phyloP scores from a whole-genome alignment of 441 rosid genomes.

The Theobroma grandiflorum region DNA sequence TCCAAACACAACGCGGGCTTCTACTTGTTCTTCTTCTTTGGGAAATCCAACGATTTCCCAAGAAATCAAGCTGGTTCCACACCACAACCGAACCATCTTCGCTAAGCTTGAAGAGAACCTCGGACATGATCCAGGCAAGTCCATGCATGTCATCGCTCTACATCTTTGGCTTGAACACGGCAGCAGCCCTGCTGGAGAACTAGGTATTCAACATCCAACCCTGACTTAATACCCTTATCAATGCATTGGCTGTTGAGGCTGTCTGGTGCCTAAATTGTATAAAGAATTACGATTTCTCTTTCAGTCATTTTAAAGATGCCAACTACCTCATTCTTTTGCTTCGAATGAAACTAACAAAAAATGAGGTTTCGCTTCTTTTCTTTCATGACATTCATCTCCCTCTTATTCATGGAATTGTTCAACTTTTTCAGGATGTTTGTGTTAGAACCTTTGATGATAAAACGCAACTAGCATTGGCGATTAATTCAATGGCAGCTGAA shows the following conservation, averaged over 20 bases:
- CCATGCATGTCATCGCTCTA: constrained; percentile 55
- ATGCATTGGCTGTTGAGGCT: constrained; percentile 60
- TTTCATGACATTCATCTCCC: constrained; percentile 42
- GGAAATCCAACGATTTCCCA: constrained; percentile 13
- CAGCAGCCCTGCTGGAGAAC: not conserved
- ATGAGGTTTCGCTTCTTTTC: constrained; percentile 37
- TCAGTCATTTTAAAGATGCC: constrained; percentile 11
- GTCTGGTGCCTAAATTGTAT: constrained; percentile 50
- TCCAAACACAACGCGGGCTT: not conserved
- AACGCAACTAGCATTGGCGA: not conserved
- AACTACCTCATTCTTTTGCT: constrained; percentile 32
- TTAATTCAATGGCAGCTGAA: not conserved
- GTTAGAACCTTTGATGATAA: constrained; percentile 61
- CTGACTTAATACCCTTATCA: constrained; percentile 41
- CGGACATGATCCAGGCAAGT: constrained; percentile 48
- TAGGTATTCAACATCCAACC: constrained; percentile 36
- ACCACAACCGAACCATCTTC: constrained; percentile 58
- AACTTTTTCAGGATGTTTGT: constrained; percentile 44
- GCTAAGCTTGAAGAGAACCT: constrained; percentile 49
- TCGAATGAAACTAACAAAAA: constrained; percentile 34
- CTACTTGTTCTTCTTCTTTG: not conserved
- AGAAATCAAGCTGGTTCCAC: constrained; percentile 47
- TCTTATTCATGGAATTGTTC: constrained; percentile 33
- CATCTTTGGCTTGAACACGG: constrained; percentile 63
- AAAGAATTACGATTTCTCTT: constrained; percentile 23